These are phyloP conservation scores for Solanum sejunctum DNA, from an alignment of 257 asterid species.

Conservation along the genomic window DNA sequence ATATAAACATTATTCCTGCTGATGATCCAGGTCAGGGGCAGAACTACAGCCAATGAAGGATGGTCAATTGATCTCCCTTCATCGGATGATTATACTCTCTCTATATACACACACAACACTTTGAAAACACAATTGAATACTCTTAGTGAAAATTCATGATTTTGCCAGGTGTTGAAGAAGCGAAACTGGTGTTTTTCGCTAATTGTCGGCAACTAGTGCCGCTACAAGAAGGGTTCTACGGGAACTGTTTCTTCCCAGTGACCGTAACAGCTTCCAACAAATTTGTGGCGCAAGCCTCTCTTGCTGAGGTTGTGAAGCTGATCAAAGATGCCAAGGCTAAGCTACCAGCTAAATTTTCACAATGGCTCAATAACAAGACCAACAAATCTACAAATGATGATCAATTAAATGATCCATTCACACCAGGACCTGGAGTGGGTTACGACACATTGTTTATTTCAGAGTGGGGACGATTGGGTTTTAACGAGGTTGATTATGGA, in stretches of 20 bases:
- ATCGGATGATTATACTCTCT: neutral
- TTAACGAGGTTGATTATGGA: conserved; percentile 38
- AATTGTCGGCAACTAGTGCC: conserved; percentile 25
- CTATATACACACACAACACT: neutral
- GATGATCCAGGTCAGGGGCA: neutral
- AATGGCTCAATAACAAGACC: neutral
- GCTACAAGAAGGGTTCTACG: conserved; percentile 32
- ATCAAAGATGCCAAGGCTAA: conserved; percentile 35
- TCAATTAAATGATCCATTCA: conserved; percentile 17
- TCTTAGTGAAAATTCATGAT: neutral
- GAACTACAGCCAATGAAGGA: neutral
- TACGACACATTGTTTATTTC: conserved; percentile 34
- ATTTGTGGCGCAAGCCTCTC: conserved; percentile 1
- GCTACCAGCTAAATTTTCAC: conserved; percentile 8
- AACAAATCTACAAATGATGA: neutral
- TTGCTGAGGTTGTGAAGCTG: conserved; percentile 22
- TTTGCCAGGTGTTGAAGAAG: neutral
- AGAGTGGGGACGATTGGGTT: conserved; percentile 51
- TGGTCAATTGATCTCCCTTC: neutral
- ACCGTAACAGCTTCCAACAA: conserved; percentile 7
- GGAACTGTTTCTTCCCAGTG: conserved; percentile 48
- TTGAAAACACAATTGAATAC: neutral
- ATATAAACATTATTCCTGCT: neutral
- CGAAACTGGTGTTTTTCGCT: conserved; percentile 38
- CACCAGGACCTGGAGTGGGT: conserved; percentile 15